phyloP scores from a whole-genome alignment of 2,329 filamentous ascomycete species.

The Coniella lustricola region DNA sequence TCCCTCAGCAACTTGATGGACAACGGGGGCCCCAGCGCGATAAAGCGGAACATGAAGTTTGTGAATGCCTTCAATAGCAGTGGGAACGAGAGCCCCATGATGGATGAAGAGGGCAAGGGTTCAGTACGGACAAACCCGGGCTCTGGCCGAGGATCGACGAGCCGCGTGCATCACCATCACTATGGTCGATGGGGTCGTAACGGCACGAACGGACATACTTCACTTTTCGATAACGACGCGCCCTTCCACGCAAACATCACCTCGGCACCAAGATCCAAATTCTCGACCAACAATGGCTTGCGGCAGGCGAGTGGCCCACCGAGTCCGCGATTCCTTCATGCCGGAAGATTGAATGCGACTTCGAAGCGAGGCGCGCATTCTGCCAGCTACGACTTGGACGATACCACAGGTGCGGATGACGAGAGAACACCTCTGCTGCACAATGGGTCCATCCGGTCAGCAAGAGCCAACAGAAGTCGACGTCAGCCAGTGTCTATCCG shows the following conservation, averaged over 20 bases:
- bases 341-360: conserved; percentile 17
- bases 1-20: conserved; percentile 65
- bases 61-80: conserved; percentile 69
- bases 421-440: conserved; percentile 67
- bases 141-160: conserved; percentile 53
- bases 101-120: conserved; percentile 61
- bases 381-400: conserved; percentile 73
- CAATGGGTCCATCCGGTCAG: conserved; percentile 48
- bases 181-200: conserved; percentile 67
- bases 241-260: conserved; percentile 55
- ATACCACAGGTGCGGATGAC: conserved; percentile 75
- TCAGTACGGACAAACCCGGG: conserved; percentile 54
- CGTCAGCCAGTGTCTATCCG: conserved; percentile 49
- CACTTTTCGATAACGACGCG: conserved; percentile 69
- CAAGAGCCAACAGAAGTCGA: conserved; percentile 50
- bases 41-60: conserved; percentile 95
- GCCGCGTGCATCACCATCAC: conserved; percentile 70
- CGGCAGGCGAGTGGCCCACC: conserved; percentile 61
- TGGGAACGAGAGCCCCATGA: conserved; percentile 45
- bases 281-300: conserved; percentile 43
- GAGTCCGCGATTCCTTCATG: conserved; percentile 55
- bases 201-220: conserved; percentile 59
- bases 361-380: conserved; percentile 52
- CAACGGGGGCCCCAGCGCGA: conserved; percentile 41
- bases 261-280: conserved; percentile 46